Base-by-base conservation (phyloP, 106 monocot species). In the Triglochin maritima region DNA sequence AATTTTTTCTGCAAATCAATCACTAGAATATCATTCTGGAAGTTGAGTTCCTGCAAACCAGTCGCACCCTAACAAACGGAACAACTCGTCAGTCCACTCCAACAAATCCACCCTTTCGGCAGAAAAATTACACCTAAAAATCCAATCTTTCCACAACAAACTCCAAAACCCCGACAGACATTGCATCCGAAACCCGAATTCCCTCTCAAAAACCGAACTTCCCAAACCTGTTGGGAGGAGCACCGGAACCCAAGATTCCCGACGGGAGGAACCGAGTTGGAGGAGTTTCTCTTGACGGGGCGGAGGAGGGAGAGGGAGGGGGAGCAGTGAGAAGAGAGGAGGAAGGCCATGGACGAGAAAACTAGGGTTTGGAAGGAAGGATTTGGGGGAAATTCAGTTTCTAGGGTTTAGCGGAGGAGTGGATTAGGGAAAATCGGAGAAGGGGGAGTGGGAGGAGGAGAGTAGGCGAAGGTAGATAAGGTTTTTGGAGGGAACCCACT, bases 271-370 rank as follows among this genome's bases (percentile, higher is more conserved):
- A 9, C 60, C 4, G 43, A 9, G 29, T 7, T 47, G 9, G 52
- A 7, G 55, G 49, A 46, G 60, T 60, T 56, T 46, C 65, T n/a
- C 17, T 72, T 3, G 8, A 67, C 4, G 51, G 59, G 51, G 29
- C 29, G 29, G 29, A 29, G 29, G 62, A 45, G 9, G 44, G 55
- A 13, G 54, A 44, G 57, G 8, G 70, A 47, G 3, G 66, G 15
- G 3, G 55, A n/a, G 2, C 67, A 72, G 54, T 62, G 73, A 69
- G 56, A 74, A n/a, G 77, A 81, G 66, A 79, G 79, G 14, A 84
- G 71, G 44, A 74, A 65, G 41, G 84, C 81, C 83, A 83, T 79
- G 3, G 51, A 9, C 8, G 46, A 57, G 56, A 47, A 44, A n/a
- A 17, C 50, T 42, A 53, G 50, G n/a, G 62, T 29, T 29, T 29